phyloP scores from a whole-genome alignment of 805 yeast genomes.

The Schwanniomyces pseudopolymorphus region DNA sequence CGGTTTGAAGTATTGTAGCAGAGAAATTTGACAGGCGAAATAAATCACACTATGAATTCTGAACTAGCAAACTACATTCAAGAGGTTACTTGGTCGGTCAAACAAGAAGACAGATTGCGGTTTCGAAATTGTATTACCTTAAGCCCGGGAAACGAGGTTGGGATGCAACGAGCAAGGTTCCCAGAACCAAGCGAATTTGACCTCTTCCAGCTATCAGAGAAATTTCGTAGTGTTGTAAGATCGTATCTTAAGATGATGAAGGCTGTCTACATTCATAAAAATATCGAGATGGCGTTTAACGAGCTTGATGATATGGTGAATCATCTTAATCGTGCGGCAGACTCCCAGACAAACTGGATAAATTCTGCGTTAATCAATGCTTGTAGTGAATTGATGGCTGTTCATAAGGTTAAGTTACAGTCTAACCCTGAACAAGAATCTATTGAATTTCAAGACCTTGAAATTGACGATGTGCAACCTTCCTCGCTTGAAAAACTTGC shows the following conservation, averaged over 20 bases:
- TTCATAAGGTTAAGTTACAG: constrained; percentile 36
- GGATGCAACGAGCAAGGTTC: constrained; percentile 29
- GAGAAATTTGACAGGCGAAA: neutral
- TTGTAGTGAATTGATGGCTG: constrained; percentile 40
- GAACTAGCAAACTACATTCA: constrained; percentile 19
- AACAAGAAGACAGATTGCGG: constrained; percentile 13
- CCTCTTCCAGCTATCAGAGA: constrained; percentile 35
- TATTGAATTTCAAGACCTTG: constrained; percentile 17
- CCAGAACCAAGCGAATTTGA: constrained; percentile 42
- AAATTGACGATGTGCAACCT: constrained; percentile 17
- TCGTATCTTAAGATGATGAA: constrained; percentile 35
- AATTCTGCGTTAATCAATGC: constrained; percentile 41
- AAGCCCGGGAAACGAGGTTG: constrained; percentile 32
- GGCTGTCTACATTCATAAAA: constrained; percentile 29
- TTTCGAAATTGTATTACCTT: constrained; percentile 29
- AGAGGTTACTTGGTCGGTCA: constrained; percentile 17
- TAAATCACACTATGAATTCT: constrained; percentile 1
- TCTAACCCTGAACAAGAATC: constrained; percentile 24
- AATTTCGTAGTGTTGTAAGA: constrained; percentile 32
- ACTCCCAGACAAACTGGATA: constrained; percentile 53
- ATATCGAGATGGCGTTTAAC: constrained; percentile 31
- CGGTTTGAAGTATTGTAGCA: too few species aligned
- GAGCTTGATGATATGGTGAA: constrained; percentile 43
- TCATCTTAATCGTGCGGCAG: constrained; percentile 53
- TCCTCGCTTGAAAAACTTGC: constrained; percentile 53